Base-by-base conservation (phyloP, 2,329 filamentous ascomycete species). In the Cercospora zeae-maydis region DNA sequence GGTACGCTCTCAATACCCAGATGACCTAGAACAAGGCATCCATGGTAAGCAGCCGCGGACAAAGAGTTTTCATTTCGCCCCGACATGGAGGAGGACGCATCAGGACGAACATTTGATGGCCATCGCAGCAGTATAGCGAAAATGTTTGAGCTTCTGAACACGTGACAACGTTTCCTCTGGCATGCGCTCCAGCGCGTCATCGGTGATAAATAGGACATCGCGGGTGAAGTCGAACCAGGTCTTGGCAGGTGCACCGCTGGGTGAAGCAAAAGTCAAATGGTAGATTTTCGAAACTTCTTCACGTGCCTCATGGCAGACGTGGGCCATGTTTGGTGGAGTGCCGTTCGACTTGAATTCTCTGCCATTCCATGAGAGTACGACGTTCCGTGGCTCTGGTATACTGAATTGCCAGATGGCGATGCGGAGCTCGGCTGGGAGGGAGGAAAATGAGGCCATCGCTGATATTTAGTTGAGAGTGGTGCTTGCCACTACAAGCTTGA, bases 381-480 rank as follows among this genome's bases (percentile, higher is more conserved):
- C 30, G 27, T 63, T 63, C 11, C 65, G 54, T 27, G 63, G 61
- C 7, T 60, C 63, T 31, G 58, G 63, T 31, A 58, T 55, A 56
- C 63, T 65, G 54, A 63, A 53, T 21, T 65, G 63, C 63, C 58
- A 63, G 42, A 65, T 63, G n/a, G 45, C 27, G 33, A 65, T 59
- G 9, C 63, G 63, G 13, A 65, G 60, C 45, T 67, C 65, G 42
- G 65, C 58, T 27, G 65, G 63, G 14, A 67, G 65, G 16, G 54
- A 54, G 4, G 49, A 34, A 31, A 67, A 61, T n/a, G 63, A 56
- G n/a, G 60, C 60, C 65, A 66, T 64, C 4, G 31, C 51, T 14
- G 14, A 37, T 3, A 13, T 19, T 16, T 19, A 14, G 7, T 27
- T 16, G 10, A 16, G 42, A 14, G 8, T 19, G 9, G 16, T 14